A percentile compares a stretch with the other conserved stretches of the same genome.
Evolutionary conservation across 2,329 filamentous ascomycete species (phyloP).

Genomic region (Botryosphaeria dothidea): DNA sequence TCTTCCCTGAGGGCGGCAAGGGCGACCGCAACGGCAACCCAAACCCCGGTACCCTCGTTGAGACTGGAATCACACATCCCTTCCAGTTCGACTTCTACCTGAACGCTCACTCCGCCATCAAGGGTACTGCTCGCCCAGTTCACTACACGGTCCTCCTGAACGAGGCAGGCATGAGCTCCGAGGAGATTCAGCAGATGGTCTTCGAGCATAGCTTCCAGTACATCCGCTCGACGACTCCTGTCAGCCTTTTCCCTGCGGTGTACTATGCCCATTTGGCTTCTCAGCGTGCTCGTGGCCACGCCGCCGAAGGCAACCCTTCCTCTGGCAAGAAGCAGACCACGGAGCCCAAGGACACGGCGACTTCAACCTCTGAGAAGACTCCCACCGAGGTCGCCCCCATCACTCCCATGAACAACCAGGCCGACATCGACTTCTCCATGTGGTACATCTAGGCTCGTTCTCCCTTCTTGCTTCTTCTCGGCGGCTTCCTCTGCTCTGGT

Average conservation of each 20-base stretch:
- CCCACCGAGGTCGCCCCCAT: slow-evolving; percentile 40
- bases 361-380: slow-evolving; percentile 29
- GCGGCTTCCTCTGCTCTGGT: neutral
- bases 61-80: slow-evolving; percentile 86
- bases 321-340: slow-evolving; percentile 21
- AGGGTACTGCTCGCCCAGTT: slow-evolving; percentile 89
- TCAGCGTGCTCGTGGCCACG: slow-evolving; percentile 73
- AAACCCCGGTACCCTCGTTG: slow-evolving; percentile 82
- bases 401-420: slow-evolving; percentile 41
- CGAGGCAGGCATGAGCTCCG: slow-evolving; percentile 67
- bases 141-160: slow-evolving; percentile 90
- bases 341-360: slow-evolving; percentile 28
- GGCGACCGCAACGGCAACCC: slow-evolving; percentile 79
- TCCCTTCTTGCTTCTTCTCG: neutral
- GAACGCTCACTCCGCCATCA: slow-evolving; percentile 74
- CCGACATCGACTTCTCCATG: slow-evolving; percentile 46
- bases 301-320: neutral
- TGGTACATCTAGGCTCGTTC: slow-evolving; percentile 49
- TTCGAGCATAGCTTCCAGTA: slow-evolving; percentile 97
- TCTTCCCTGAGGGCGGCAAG: slow-evolving; percentile 68
- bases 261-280: slow-evolving; percentile 96
- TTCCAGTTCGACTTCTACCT: slow-evolving; percentile 88
- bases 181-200: slow-evolving; percentile 80
- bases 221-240: slow-evolving; percentile 85
- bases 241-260: slow-evolving; percentile 83